Evolutionary conservation across 2,329 filamentous ascomycete species (phyloP), one percentile per base, ranked within the genome.

Genomic region (Alternaria conjuncta): DNA sequence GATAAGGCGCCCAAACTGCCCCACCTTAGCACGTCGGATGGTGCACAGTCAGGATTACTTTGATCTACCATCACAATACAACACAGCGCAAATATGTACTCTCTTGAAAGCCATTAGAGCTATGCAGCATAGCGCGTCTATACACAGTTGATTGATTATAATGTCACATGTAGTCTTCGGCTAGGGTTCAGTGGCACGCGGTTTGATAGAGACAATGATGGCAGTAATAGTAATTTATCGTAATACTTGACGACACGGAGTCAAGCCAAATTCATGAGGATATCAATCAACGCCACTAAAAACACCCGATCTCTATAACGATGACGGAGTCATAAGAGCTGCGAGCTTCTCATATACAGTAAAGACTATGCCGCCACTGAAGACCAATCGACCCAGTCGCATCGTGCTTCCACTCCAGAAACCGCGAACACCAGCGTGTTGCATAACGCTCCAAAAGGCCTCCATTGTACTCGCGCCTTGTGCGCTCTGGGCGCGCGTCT

Each of bases 401-500:
- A 74, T 73, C 1, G 72, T 75, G 32, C 73, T 76, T 0, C 75
- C 76, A 50, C 68, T 74, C 76, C 76, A 78, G 46, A 78, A 74
- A 1, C 66, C 72, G 4, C 63, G 64, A 9, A 76, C 15, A 2
- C 76, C 76, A 25, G 64, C 61, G n/a, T 73, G 60, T 13, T 59
- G 63, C 60, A 71, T 65, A 3, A 76, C 67, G 32, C 64, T 68
- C 15, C 68, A 64, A 36, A 76, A 70, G 10, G 75, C 75, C 18
- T 69, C 60, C 7, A 68, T 44, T 3, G 75, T 70, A 36, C 68
- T 71, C 32, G 73, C 71, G 7, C 76, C 74, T 32, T 66, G 63
- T 23, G 69, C 68, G 43, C 75, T 74, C 60, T 82, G 81, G 5
- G 79, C 73, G 28, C 78, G 67, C 6, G 80, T 82, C 69, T 83